Percentiles rank a stretch among this genome's conserved stretches.
Evolutionary conservation across 2,329 filamentous ascomycete genomes (phyloP).

Genomic region (Fusarium pseudoanthophilum): DNA sequence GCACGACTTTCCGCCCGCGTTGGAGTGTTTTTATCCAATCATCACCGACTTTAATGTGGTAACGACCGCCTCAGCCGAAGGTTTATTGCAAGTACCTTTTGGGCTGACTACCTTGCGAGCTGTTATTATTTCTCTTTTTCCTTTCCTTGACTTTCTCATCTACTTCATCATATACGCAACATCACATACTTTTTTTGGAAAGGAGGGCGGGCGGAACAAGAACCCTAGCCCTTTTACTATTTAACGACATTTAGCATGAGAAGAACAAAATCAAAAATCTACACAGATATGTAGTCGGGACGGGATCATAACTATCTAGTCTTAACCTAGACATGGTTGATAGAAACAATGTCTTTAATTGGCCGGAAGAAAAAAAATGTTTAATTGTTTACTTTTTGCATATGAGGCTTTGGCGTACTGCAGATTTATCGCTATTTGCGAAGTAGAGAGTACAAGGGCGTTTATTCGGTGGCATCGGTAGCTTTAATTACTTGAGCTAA

Average conservation of each 20-base stretch:
- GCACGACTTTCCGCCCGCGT: slow-evolving; percentile 4
- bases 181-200: slow-evolving; percentile 26
- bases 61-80: slow-evolving; percentile 1
- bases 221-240: slow-evolving; percentile 24
- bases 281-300: slow-evolving; percentile 41
- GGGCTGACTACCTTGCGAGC: slow-evolving; percentile 6
- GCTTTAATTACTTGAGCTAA: not conserved
- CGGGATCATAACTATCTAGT: slow-evolving; percentile 23
- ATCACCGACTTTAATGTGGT: slow-evolving; percentile 8
- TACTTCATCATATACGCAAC: slow-evolving; percentile 19
- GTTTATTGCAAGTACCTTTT: slow-evolving; percentile 21
- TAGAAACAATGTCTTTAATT: slow-evolving; percentile 43
- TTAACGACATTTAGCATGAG: slow-evolving; percentile 46
- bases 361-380: slow-evolving; percentile 32
- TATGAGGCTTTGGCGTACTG: slow-evolving; percentile 7
- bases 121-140: slow-evolving; percentile 3
- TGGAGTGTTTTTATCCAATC: slow-evolving; percentile 8
- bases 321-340: slow-evolving; percentile 35
- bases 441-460: slow-evolving; percentile 7
- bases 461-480: slow-evolving; percentile 5
- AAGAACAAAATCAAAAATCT: slow-evolving; percentile 39
- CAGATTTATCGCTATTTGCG: slow-evolving; percentile 6
- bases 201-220: slow-evolving; percentile 28
- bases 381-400: slow-evolving; percentile 39
- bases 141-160: slow-evolving; percentile 11